phyloP scores from a whole-genome alignment of 352 stramenopile genomes.

The Globisporangium lucens region DNA sequence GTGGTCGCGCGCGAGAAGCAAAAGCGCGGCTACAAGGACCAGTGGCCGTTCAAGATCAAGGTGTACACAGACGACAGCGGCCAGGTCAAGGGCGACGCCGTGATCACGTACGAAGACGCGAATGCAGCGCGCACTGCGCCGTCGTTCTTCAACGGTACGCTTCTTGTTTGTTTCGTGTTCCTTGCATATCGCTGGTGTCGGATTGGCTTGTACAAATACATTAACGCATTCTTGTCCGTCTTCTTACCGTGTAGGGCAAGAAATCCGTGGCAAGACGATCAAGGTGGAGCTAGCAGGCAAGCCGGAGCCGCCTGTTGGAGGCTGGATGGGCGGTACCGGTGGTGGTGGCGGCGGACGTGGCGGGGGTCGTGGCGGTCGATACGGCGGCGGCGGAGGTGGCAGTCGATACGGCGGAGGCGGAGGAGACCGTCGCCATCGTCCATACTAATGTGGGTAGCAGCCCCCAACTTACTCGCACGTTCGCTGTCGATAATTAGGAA shows the following conservation, averaged over 20 bases:
- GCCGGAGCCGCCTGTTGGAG: constrained; percentile 69
- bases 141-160: constrained; percentile 78
- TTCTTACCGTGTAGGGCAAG: constrained; percentile 32
- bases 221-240: not conserved
- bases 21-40: constrained; percentile 85
- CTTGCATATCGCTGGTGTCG: not conserved
- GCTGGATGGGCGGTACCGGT: constrained; percentile 55
- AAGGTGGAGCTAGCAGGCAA: constrained; percentile 85
- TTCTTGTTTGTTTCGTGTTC: not conserved
- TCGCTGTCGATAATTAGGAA: not conserved
- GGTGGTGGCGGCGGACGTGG: constrained; percentile 35
- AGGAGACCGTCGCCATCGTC: constrained; percentile 48
- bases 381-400: constrained; percentile 27
- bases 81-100: constrained; percentile 75
- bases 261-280: constrained; percentile 80
- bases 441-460: constrained; percentile 33
- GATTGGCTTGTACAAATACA: too few relatives aligned
- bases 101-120: constrained; percentile 83
- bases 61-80: constrained; percentile 79
- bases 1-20: constrained; percentile 84
- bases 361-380: constrained; percentile 38
- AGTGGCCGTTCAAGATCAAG: constrained; percentile 91
- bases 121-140: constrained; percentile 79
- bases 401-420: constrained; percentile 30
- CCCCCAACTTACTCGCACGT: not conserved